Evolutionary conservation across 177 flowering plant genomes (phyloP).

Genomic region (Vitis hybrid): DNA sequence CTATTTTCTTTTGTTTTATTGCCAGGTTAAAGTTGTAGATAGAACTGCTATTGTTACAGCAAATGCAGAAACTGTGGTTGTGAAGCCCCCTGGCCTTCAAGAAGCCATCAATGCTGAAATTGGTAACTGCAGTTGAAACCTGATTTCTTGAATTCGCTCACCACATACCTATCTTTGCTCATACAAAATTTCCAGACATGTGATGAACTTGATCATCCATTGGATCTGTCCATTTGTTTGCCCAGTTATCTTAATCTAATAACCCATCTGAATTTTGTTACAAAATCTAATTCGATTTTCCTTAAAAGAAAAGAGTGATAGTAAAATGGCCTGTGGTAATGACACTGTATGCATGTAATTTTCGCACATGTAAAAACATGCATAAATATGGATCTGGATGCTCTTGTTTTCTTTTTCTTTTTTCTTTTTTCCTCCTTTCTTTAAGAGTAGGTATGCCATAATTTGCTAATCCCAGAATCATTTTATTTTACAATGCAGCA

Average conservation of each 20-base stretch:
- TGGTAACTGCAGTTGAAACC: constrained; percentile 38
- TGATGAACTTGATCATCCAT: neutral
- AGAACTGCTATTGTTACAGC: constrained; percentile 71
- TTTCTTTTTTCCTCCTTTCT: neutral
- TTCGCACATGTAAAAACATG: no score
- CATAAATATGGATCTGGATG: neutral
- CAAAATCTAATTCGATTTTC: no score
- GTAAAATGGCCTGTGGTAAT: no score
- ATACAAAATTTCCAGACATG: no score
- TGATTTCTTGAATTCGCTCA: neutral
- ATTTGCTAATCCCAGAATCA: neutral
- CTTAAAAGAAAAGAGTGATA: no score
- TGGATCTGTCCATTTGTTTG: neutral
- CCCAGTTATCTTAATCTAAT: no score
- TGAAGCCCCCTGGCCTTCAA: constrained; percentile 78
- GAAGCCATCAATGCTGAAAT: constrained; percentile 74
- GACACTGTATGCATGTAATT: no score
- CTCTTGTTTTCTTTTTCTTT: neutral
- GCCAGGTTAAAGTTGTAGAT: constrained; percentile 80
- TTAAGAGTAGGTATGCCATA: neutral
- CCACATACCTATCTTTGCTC: neutral
- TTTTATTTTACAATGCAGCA: constrained; percentile 39
- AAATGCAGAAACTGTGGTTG: constrained; percentile 84
- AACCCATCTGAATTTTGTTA: no score
- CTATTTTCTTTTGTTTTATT: neutral